Base-by-base conservation (phyloP, 176 grass and related monocot species). In the Lolium perenne region DNA sequence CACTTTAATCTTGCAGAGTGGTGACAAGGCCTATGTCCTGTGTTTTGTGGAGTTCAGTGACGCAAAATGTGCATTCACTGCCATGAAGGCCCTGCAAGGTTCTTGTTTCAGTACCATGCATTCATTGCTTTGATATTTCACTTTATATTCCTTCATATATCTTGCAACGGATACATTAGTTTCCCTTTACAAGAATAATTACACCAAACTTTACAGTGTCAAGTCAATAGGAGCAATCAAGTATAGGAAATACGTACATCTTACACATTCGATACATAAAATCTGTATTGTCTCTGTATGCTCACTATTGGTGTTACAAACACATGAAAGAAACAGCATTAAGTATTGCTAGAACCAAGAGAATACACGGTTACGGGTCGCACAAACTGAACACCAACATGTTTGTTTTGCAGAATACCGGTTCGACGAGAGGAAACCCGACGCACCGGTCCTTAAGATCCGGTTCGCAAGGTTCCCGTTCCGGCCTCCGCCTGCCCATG, bases 11-110 rank as follows among this genome's bases (percentile, higher is more conserved):
- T 82, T 90, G 88, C 87, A 97, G 95, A 88, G 65, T 81, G 83
- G 85, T 50, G 95, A 97, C 46, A 97, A 91, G 81, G 92, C 87
- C 45, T 85, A 93, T 88, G 93, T 93, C 51, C 51, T 97, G 56
- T 97, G 95, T 72, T 97, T 95, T 87, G 95, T 97, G 87, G 93
- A 97, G 87, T 97, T 97, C 56, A 80, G 53, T 9, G 74, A 97
- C 66, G 81, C 82, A 75, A 88, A 93, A 55, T 85, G 14, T 68
- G 91, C 95, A 79, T 22, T 63, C 26, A 71, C 45, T 51, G 89
- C 95, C 20, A 79, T 95, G 74, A 7, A 84, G 48, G 80, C 81
- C 53, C 88, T 95, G 26, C 91, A 90, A 93, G 95, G 95, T 98
- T 80, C 38, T 58, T 80, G 45, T 83, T 85, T 60, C 41, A 47